phyloP scores from a whole-genome alignment of 345 rosid genomes.

The Schrenkiella parvula region DNA sequence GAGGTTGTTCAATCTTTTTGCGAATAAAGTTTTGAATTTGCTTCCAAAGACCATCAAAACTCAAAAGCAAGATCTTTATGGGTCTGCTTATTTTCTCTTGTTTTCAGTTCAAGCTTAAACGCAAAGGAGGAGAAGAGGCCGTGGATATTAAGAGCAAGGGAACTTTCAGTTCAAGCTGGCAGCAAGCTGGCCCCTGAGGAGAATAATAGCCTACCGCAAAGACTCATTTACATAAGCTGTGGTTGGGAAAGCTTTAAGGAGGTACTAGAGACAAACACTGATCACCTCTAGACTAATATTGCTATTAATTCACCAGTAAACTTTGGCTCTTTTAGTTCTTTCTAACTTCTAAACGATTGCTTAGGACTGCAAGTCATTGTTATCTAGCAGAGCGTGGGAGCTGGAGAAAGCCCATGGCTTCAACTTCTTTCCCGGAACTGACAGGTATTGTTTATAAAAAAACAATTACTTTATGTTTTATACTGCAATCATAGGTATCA shows the following conservation, averaged over 20 bases:
- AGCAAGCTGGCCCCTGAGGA: conserved; percentile 42
- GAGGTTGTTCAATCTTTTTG: conserved; percentile 43
- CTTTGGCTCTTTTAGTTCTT: background rate
- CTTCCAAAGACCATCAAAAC: background rate
- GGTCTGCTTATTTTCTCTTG: background rate
- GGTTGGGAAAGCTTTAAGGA: conserved; percentile 98
- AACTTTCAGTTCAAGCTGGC: conserved; percentile 65
- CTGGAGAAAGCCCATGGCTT: conserved; percentile 86
- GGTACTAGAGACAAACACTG: conserved; percentile 39
- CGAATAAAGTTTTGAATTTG: background rate
- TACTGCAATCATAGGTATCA: background rate
- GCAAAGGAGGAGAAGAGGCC: conserved; percentile 90
- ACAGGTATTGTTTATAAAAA: conserved; percentile 49
- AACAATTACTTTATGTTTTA: background rate
- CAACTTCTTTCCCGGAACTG: conserved; percentile 93
- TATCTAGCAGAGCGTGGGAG: conserved; percentile 64
- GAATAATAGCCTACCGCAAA: conserved; percentile 56
- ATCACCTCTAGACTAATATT: background rate
- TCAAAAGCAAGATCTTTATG: background rate
- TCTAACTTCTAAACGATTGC: conserved; percentile 1
- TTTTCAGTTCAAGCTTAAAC: conserved; percentile 43
- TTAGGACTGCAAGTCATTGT: conserved; percentile 79
- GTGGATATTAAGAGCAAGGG: conserved; percentile 85
- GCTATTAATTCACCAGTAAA: background rate
- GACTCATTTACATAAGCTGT: conserved; percentile 90